Base-by-base conservation (phyloP, 2,329 filamentous ascomycete genomes). In the Orbilia brochopaga region DNA sequence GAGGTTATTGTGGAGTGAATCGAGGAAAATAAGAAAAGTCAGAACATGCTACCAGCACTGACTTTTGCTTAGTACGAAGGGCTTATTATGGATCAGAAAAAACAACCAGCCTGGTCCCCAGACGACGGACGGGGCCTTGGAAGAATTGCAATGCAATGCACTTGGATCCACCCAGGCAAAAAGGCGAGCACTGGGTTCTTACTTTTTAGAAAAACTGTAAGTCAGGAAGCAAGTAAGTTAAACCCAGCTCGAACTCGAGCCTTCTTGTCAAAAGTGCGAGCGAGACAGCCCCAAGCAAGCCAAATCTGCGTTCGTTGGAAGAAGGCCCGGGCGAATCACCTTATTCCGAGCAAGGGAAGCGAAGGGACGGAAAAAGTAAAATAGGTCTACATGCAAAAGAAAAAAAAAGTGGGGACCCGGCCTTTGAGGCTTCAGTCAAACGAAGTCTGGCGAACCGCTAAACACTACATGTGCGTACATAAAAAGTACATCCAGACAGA, bases 301-400 rank as follows among this genome's bases (percentile, higher is more conserved):
- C n/a, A n/a, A 69, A 63, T 63, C 65, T 69, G 57, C 65, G 66
- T 69, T 69, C 64, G 64, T 69, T 69, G 56, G 57, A 32, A 69
- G 64, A 54, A 70, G 58, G 59, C 59, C 66, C 59, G 66, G 66
- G 66, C 66, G 66, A 70, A 70, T 70, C 66, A 70, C 59, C 59
- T 70, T 70, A 52, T 70, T 70, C 59, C 66, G 66, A 70, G 66
- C 66, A 70, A 69, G 66, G 66, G 66, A 70, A 70, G 66, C 66
- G 66, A 70, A 55, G 15, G 17, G 44, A 32, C 3, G 62, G 63
- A 69, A 53, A 54, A 69, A 69, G 59, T 63, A 70, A 70, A 64
- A n/a, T n/a, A n/a, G n/a, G n/a, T n/a, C n/a, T n/a, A n/a, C 44
- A 48, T 21, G 17, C 15, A 55, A 59, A 64, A 70, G 63, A 44